phyloP scores from a whole-genome alignment of 768 basidiomycete genomes.

The Russula lepida region DNA sequence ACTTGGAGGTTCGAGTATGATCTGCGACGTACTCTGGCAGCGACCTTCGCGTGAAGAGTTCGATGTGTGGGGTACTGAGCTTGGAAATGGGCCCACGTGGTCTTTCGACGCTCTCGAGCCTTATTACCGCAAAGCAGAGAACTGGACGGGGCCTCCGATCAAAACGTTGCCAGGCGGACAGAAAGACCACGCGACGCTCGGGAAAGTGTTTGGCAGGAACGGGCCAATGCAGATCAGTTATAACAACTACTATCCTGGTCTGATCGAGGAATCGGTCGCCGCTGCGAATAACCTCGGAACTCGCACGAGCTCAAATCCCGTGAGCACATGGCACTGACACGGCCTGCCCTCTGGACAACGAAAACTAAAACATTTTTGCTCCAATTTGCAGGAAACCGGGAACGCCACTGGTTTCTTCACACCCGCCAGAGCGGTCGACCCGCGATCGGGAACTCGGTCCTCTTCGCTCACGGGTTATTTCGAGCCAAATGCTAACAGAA shows the following conservation, averaged over 20 bases:
- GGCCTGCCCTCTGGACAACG: too few relatives aligned
- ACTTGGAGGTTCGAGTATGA: slow-evolving; percentile 19
- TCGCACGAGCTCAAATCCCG: slow-evolving; percentile 12
- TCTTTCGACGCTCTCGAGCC: slow-evolving; percentile 16
- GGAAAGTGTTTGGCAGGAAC: background rate
- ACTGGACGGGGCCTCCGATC: slow-evolving; percentile 16
- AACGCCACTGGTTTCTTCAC: slow-evolving; percentile 19
- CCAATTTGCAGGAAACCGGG: slow-evolving; percentile 5
- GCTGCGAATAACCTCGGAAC: slow-evolving; percentile 15
- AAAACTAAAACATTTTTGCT: background rate
- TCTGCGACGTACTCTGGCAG: slow-evolving; percentile 21
- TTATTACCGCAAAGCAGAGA: slow-evolving; percentile 18
- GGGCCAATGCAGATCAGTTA: slow-evolving; percentile 19
- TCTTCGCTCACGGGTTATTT: slow-evolving; percentile 19
- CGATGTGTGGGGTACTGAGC: slow-evolving; percentile 16
- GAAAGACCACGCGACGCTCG: slow-evolving; percentile 4
- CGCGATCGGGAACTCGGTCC: slow-evolving; percentile 16
- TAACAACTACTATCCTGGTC: slow-evolving; percentile 17
- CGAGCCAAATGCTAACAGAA: slow-evolving; percentile 13
- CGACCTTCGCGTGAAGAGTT: slow-evolving; percentile 18
- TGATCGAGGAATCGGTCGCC: slow-evolving; percentile 17
- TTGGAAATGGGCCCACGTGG: slow-evolving; percentile 15
- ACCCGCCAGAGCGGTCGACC: slow-evolving; percentile 18
- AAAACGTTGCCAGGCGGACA: slow-evolving; percentile 10
- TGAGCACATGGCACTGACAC: background rate